phyloP scores from a whole-genome alignment of 1,139 yeast species.

The Hyphopichia buzzinii region DNA sequence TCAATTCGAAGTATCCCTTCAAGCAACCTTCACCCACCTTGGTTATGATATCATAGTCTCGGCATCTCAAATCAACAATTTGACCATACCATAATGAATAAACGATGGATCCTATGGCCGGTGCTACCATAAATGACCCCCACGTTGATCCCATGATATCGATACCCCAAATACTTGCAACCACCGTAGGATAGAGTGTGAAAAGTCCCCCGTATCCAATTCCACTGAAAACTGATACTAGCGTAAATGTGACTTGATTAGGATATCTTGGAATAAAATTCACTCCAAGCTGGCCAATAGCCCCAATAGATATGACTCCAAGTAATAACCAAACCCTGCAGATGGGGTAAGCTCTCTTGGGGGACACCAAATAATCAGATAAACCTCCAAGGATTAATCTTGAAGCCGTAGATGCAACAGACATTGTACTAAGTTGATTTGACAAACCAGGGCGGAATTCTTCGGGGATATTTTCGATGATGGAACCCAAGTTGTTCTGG shows the following conservation, averaged over 20 bases:
- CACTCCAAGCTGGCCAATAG: constrained; percentile 35
- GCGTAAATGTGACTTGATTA: constrained; percentile 2
- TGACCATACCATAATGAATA: constrained; percentile 74
- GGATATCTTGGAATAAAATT: constrained; percentile 3
- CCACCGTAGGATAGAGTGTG: constrained; percentile 80
- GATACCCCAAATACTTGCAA: constrained; percentile 85
- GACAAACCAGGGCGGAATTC: constrained; percentile 47
- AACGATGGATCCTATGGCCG: constrained; percentile 77
- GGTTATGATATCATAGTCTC: constrained; percentile 7
- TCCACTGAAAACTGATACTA: constrained; percentile 61
- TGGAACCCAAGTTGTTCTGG: constrained; percentile 79
- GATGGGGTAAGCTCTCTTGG: constrained; percentile 23
- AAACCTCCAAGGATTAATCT: constrained; percentile 65
- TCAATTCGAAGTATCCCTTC: constrained; percentile 31
- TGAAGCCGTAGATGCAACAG: constrained; percentile 38
- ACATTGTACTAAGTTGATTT: constrained; percentile 40
- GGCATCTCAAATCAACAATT: constrained; percentile 50
- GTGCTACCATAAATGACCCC: constrained; percentile 90
- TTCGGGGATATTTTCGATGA: constrained; percentile 27
- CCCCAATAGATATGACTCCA: constrained; percentile 39
- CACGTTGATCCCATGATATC: constrained; percentile 89
- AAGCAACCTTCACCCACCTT: constrained; percentile 20
- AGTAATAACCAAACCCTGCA: constrained; percentile 46
- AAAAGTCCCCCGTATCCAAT: constrained; percentile 79
- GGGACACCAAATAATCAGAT: constrained; percentile 52